Conservation (phyloP, 2,329 filamentous ascomycete genomes). For the Trichoderma sp. region DNA sequence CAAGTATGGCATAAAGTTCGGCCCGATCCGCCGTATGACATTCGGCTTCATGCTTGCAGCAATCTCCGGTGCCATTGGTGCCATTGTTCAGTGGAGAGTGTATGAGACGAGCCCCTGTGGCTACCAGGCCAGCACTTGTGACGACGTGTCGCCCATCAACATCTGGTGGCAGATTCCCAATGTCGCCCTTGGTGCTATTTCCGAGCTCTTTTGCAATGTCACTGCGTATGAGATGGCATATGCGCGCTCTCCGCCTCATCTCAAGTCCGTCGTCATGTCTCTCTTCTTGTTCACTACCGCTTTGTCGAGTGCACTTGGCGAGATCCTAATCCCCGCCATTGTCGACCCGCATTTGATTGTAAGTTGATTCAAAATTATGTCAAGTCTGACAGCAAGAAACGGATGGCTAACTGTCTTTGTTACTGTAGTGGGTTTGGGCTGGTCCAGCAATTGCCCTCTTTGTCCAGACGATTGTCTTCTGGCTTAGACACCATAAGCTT, state of each 20-base stretch:
- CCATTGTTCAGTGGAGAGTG: conserved; percentile 18
- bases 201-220: conserved; percentile 17
- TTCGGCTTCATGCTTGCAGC: conserved; percentile 17
- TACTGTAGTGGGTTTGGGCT: conserved; percentile 28
- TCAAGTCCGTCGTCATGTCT: conserved; percentile 18
- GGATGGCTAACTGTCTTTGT: conserved; percentile 4
- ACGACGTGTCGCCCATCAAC: conserved; percentile 18
- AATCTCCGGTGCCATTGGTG: conserved; percentile 15
- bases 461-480: conserved; percentile 27
- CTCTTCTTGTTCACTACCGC: conserved; percentile 19
- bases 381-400: neutral
- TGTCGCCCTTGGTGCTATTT: conserved; percentile 18
- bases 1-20: conserved; percentile 15
- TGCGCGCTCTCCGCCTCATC: conserved; percentile 15
- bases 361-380: neutral
- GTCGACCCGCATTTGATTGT: conserved; percentile 19
- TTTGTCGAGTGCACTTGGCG: conserved; percentile 18
- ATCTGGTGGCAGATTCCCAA: conserved; percentile 21
- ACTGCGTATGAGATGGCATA: conserved; percentile 20
- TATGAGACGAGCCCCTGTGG: conserved; percentile 19
- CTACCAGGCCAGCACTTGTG: conserved; percentile 18
- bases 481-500: conserved; percentile 26
- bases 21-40: conserved; percentile 18
- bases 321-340: conserved; percentile 16
- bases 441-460: conserved; percentile 27